phyloP scores from a whole-genome alignment of 768 basidiomycete genomes.

The Leucocoprinus sp. region DNA sequence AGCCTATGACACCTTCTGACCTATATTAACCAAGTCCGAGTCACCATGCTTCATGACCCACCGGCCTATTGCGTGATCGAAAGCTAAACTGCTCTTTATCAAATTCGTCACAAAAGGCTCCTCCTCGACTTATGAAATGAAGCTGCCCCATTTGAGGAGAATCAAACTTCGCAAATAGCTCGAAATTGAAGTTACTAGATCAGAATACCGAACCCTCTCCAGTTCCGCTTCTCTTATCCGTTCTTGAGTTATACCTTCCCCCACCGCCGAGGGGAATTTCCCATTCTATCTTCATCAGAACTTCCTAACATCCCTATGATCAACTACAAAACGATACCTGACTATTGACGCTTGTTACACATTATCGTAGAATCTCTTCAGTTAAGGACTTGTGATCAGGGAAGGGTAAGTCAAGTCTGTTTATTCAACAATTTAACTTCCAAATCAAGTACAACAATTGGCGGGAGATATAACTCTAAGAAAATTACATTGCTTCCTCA shows the following conservation, averaged over 20 bases:
- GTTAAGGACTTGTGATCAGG: too few species aligned
- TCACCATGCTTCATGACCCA: not conserved
- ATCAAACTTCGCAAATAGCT: not conserved
- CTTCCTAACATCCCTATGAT: not conserved
- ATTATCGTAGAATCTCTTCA: too few species aligned
- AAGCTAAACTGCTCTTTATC: not conserved
- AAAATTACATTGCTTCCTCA: not conserved
- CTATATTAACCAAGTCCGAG: not conserved
- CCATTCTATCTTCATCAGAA: not conserved
- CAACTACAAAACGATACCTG: too few species aligned
- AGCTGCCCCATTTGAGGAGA: not conserved
- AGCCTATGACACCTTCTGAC: conserved; percentile 3
- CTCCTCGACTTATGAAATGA: not conserved
- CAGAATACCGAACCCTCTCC: not conserved
- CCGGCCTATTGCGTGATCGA: not conserved
- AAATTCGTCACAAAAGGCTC: not conserved
- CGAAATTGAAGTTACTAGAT: not conserved
- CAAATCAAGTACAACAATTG: not conserved
- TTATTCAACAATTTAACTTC: not conserved
- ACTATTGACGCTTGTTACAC: too few species aligned
- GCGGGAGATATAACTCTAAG: not conserved
- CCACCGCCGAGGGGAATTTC: not conserved
- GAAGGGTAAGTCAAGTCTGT: not conserved
- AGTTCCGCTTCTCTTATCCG: not conserved
- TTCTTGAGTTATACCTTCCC: not conserved